Conservation (phyloP, 257 asterid genomes). For the Nicotiana attenuata region DNA sequence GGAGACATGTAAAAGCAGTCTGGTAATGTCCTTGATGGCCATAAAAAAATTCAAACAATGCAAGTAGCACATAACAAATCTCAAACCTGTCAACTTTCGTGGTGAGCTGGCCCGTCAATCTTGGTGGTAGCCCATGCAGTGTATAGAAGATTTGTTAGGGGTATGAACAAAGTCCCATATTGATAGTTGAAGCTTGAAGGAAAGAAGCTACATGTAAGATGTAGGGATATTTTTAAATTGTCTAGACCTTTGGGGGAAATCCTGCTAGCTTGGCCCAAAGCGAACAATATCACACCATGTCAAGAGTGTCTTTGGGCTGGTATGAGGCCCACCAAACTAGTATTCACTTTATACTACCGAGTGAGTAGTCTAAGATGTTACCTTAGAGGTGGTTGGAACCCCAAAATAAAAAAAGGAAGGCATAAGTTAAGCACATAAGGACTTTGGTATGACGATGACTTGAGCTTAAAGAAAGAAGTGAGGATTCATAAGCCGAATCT, state of each 20-base stretch:
- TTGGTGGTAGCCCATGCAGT: neutral
- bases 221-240: neutral
- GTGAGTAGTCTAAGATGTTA: neutral
- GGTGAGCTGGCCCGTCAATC: neutral
- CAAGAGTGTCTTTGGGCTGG: neutral
- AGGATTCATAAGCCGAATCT: no score
- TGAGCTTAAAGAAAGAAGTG: no score
- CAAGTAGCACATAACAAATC: neutral
- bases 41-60: neutral
- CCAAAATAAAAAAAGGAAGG: neutral
- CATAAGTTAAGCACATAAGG: no score
- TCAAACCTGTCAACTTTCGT: neutral
- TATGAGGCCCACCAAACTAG: neutral
- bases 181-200: neutral
- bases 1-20: neutral
- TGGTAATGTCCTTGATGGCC: no score
- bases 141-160: neutral
- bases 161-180: neutral
- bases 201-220: neutral
- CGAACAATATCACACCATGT: no score
- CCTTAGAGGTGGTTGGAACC: neutral
- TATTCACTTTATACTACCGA: neutral
- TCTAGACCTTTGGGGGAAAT: neutral
- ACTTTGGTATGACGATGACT: no score
- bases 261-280: no score